Evolutionary conservation across 176 grass and related monocot species (phyloP).

Genomic region (Puya raimondii): DNA sequence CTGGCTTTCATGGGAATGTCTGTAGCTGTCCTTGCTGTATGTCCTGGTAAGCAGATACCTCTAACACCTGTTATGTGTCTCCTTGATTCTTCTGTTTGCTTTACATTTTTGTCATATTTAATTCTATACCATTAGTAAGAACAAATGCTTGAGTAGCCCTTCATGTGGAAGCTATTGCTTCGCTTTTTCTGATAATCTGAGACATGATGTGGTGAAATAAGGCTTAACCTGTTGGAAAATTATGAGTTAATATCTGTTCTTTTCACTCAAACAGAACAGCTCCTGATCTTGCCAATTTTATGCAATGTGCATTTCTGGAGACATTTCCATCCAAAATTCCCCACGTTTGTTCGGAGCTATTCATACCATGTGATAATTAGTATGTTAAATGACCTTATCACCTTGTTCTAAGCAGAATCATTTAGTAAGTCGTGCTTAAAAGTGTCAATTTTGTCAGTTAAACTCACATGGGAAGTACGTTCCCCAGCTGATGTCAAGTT

Average conservation of each 20-base stretch:
- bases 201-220: too few species aligned
- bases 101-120: not conserved
- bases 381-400: not conserved
- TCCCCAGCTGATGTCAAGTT: not conserved
- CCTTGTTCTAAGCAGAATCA: not conserved
- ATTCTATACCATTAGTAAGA: not conserved
- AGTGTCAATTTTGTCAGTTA: too few species aligned
- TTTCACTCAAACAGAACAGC: not conserved
- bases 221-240: too few species aligned
- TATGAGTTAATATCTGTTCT: not conserved
- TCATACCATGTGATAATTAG: not conserved
- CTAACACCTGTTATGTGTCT: not conserved
- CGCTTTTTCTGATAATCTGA: too few species aligned
- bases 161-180: too few species aligned
- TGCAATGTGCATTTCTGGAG: too few species aligned
- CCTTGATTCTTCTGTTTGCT: not conserved
- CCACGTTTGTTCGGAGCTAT: too few species aligned
- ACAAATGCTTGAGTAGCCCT: not conserved
- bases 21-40: slow-evolving; percentile 57
- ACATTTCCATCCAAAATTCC: too few species aligned
- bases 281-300: too few species aligned
- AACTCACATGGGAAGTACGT: too few species aligned
- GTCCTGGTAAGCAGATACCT: slow-evolving; percentile 25
- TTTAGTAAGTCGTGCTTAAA: not conserved
- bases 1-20: slow-evolving; percentile 77